Evolutionary conservation across 2,329 filamentous ascomycete genomes (phyloP), one percentile per base, ranked within the genome.

Genomic region (Cladosporium sp.): DNA sequence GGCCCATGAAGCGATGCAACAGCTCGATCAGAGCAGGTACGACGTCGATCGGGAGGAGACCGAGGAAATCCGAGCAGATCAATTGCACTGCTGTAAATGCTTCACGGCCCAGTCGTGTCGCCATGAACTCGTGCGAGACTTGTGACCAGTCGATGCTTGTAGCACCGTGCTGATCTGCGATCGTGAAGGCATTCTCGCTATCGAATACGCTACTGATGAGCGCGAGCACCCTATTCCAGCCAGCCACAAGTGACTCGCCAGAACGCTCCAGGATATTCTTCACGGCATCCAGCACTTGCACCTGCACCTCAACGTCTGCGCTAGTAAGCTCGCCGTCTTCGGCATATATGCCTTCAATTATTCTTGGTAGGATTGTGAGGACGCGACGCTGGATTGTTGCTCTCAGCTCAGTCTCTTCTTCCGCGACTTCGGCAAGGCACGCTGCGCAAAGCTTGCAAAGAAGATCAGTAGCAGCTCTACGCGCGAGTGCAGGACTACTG

Each of bases 61-160:
- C 84, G 36, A 99, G 80, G 73, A 99, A 99, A 77, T 99, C 95
- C 0, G 95, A 97, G 76, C 93, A 96, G 54, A 99, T 90, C 3
- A 99, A 86, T 76, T 98, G 92, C 14, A 96, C 82, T 2, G 93
- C 96, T 69, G 88, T 90, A 76, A 99, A 99, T 0, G 94, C 91
- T 18, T 92, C 90, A 67, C 93, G 87, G 60, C 97, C 91, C 25
- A 98, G 85, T 69, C 89, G 89, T 53, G 88, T 84, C 14, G 93
- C 94, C 7, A 82, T 77, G 11, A 82, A 73, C n/a, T 76, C 70
- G 34, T 70, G 70, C 10, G 71, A 70, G 13, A 76, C 58, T 6
- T 67, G 62, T 13, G 65, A 54, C 75, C 76, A 77, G 26, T 73
- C 65, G n/a, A 75, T 70, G 5, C 23, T 39, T 48, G 61, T 56